Evolutionary conservation across 257 asterid species (phyloP).

Genomic region (Plectranthus barbatus): DNA sequence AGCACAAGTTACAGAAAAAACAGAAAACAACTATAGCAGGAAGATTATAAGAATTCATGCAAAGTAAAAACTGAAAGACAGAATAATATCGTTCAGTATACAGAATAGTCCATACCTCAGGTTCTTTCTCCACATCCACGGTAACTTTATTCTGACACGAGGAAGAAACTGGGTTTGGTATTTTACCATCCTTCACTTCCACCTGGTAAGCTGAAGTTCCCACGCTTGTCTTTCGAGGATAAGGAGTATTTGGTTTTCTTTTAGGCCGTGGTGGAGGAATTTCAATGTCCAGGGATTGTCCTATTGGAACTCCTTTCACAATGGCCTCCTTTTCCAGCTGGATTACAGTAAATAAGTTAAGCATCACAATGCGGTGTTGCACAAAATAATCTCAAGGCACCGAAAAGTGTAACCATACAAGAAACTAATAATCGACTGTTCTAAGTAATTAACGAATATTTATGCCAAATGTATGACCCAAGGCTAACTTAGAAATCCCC

Average conservation of each 20-base stretch:
- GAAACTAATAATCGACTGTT: conserved; percentile 6
- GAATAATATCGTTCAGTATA: not conserved
- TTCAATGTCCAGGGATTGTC: conserved; percentile 75
- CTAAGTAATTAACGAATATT: not conserved
- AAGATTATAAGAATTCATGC: not conserved
- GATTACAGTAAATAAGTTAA: conserved; percentile 15
- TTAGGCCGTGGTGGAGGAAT: conserved; percentile 99
- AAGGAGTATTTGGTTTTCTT: conserved; percentile 89
- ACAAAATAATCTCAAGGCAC: not conserved
- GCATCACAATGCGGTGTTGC: not conserved
- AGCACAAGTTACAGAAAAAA: conserved; percentile 1
- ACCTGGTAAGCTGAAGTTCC: conserved; percentile 38
- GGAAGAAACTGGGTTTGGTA: conserved; percentile 30
- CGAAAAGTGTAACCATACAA: conserved; percentile 7
- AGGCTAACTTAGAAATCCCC: not conserved
- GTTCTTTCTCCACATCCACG: conserved; percentile 49
- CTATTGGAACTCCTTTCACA: conserved; percentile 66
- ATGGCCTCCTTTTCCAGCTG: conserved; percentile 95
- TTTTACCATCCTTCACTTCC: conserved; percentile 56
- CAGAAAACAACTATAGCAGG: not conserved
- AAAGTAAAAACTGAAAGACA: not conserved
- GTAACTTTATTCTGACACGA: conserved; percentile 30
- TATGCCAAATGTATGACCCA: not conserved
- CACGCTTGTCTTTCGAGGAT: conserved; percentile 67
- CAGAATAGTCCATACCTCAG: conserved; percentile 46